These are phyloP conservation scores for Biscogniauxia mediterranea DNA, from an alignment of 2,329 filamentous ascomycete species.

Conservation along the genomic window DNA sequence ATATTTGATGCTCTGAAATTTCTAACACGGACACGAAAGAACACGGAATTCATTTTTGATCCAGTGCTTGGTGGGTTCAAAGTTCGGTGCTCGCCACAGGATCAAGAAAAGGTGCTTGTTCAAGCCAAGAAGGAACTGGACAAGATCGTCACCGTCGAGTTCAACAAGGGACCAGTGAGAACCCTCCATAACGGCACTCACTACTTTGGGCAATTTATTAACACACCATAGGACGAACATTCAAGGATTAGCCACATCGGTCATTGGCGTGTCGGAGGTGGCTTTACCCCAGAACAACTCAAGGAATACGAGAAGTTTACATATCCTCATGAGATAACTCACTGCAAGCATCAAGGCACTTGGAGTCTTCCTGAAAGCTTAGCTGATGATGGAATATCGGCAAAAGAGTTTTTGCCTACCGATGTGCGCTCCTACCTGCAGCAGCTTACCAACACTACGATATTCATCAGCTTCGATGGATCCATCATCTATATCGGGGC, in stretches of 20 bases:
- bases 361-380: conserved; percentile 17
- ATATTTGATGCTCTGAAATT: background rate
- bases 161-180: conserved; percentile 8
- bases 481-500: conserved; percentile 22
- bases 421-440: conserved; percentile 14
- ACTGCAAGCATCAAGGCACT: conserved; percentile 1
- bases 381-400: conserved; percentile 2
- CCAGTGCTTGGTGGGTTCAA: conserved; percentile 6
- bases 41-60: conserved; percentile 16
- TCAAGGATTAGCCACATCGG: conserved; percentile 4
- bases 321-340: conserved; percentile 18
- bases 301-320: conserved; percentile 7
- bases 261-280: conserved; percentile 6
- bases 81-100: conserved; percentile 10
- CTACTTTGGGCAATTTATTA: background rate
- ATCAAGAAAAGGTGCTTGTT: conserved; percentile 8
- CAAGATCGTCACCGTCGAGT: conserved; percentile 7
- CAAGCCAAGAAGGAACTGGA: conserved; percentile 8
- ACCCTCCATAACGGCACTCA: background rate
- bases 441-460: conserved; percentile 12
- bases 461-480: conserved; percentile 13
- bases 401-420: conserved; percentile 8
- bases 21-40: conserved; percentile 8
- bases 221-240: conserved; percentile 1
- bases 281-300: background rate